Evolutionary conservation across 1,284 basidiomycete species (phyloP), one percentile per base, ranked within the genome.

Genomic region (Butyriboletus regius): DNA sequence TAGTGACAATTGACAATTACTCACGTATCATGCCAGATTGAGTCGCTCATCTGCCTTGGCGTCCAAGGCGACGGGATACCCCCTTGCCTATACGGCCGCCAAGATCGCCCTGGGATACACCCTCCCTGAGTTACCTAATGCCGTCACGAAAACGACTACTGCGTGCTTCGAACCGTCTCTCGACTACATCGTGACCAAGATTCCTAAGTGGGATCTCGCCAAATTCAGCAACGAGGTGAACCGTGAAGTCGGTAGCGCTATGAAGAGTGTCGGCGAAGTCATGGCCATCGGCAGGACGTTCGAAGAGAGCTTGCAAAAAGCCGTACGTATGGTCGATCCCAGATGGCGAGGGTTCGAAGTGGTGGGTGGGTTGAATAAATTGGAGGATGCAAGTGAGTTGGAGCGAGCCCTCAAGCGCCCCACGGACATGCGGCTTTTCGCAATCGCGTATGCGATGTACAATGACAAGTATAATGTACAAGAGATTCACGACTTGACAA

Each of bases 251-350:
- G 95, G 96, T 34, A 98, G 94, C 3, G 83, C 92, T 24, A 98
- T 99, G 96, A 98, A 99, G 74, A 94, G 91, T 22, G 96, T 99
- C 52, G 96, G 96, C 55, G 96, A 98, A 70, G 95, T 98, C 62
- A 98, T 99, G 96, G 95, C 95, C 57, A 98, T 99, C 60, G 96
- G 96, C 42, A 88, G 96, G 59, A 98, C 96, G 1, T 99, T 97
- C 60, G 96, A 99, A 72, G 96, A 99, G 72, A 92, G 88, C 63
- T 77, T 99, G 64, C 96, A 98, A 70, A 99, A 99, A 75, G 96
- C 96, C 46, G 91, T 98, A 60, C 87, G 96, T 60, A 93, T 96
- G 75, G 87, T 98, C 31, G 94, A 97, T 68, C 95, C 95, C 40
- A 82, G 87, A 24, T 87, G 84, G 84, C 82, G 83, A 63, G 84